Percentiles rank a stretch among this genome's conserved stretches.
These are phyloP conservation scores for Tulasnella sp. DNA, from an alignment of 768 basidiomycete species.

Conservation along the genomic window DNA sequence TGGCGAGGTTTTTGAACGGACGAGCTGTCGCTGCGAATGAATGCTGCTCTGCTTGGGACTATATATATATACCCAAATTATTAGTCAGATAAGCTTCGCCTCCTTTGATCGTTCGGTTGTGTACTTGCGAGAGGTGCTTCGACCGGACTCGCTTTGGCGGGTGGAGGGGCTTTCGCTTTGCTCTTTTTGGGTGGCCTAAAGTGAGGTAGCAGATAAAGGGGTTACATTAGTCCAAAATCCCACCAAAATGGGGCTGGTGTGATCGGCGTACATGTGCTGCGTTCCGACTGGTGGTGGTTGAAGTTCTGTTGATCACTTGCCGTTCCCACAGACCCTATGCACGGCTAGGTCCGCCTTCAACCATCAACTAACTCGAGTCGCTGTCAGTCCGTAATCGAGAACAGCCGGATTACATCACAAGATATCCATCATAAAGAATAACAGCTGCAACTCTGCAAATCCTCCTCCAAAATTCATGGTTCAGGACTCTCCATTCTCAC, in stretches of 20 bases:
- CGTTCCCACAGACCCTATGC: neutral
- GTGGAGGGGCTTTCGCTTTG: neutral
- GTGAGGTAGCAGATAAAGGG: neutral
- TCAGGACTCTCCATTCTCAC: too few species aligned
- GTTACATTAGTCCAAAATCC: neutral
- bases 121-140: constrained; percentile 8
- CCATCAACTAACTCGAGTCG: neutral
- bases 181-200: neutral
- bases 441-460: neutral
- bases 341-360: too few species aligned
- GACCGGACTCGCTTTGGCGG: constrained; percentile 2
- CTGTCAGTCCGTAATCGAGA: neutral
- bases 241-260: neutral
- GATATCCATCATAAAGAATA: neutral
- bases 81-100: neutral
- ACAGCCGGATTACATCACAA: neutral
- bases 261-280: neutral
- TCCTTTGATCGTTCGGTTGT: too few species aligned
- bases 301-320: neutral
- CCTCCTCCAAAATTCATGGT: neutral
- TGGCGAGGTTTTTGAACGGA: constrained; percentile 64
- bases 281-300: neutral
- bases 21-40: constrained; percentile 66
- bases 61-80: neutral
- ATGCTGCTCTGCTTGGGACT: constrained; percentile 71